phyloP scores from a whole-genome alignment of 768 basidiomycete genomes.

The Suillus tomentosus region DNA sequence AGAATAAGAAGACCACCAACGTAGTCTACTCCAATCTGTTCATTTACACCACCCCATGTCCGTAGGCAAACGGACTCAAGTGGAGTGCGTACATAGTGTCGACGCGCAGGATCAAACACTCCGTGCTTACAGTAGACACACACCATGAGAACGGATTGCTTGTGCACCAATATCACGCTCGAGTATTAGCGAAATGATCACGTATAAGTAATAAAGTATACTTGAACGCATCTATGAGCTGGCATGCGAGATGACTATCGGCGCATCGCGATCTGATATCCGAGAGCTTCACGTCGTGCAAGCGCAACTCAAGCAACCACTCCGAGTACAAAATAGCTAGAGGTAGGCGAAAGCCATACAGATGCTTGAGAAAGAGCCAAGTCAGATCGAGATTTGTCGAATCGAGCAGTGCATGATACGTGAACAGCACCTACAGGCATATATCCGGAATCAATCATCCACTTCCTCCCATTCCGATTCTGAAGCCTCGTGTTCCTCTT shows the following conservation, averaged over 20 bases:
- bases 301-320: background rate
- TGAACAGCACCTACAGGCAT: background rate
- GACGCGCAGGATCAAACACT: no score
- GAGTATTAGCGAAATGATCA: background rate
- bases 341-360: background rate
- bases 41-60: background rate
- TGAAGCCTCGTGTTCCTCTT: constrained; percentile 18
- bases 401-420: background rate
- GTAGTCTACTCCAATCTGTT: background rate
- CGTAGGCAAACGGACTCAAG: background rate
- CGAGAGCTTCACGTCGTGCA: background rate
- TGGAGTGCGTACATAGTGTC: no score
- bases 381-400: background rate
- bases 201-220: constrained; percentile 6
- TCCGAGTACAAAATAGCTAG: background rate
- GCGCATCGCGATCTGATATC: background rate
- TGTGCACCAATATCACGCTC: background rate
- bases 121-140: no score
- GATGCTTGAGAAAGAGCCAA: background rate
- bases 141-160: background rate
- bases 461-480: constrained; percentile 13
- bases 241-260: background rate
- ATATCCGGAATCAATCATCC: constrained; percentile 4
- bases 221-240: constrained; percentile 1
- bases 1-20: background rate